Evolutionary conservation across 805 yeast genomes (phyloP), one percentile per base, ranked within the genome.

Genomic region (Zygotorulaspora chibaensis): DNA sequence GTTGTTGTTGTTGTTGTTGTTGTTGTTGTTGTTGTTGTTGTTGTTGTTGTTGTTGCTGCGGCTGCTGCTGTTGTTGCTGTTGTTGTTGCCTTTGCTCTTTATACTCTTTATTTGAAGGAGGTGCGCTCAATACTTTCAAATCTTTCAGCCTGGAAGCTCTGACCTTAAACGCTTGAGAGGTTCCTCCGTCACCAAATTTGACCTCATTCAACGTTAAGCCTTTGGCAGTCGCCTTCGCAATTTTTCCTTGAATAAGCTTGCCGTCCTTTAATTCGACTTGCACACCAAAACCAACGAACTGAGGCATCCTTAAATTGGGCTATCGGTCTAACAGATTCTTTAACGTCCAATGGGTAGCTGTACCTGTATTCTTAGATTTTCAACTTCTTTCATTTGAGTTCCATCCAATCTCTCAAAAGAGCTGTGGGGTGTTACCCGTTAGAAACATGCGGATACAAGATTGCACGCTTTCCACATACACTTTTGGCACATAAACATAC

Each of bases 201-300:
- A 75, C 79, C 43, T 72, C 67, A 27, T 65, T 60, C 30, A 74
- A 56, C 4, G 66, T 61, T 17, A 74, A 51, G 11, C 66, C 64
- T 46, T 71, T 70, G 13, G 68, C 62, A n/a, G 62, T 66, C 27
- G 73, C 72, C 44, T 66, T 66, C n/a, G 67, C 63, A n/a, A 72
- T 68, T n/a, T 57, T 57, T 13, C 79, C 76, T 38, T 57, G 55
- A 26, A 75, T 66, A 15, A 57, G 52, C 20, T 63, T 61, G n/a
- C 70, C 70, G 36, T 70, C 74, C 47, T 72, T 71, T 43, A 77
- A 62, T 26, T 62, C 65, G 10, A 77, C 56, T 46, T 71, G 73
- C 15, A 77, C 72, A 12, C 68, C 71, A 46, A 70, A 77, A 0
- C 79, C 80, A 9, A 68, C 58, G 51, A 75, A 75, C 36, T 74